These are phyloP conservation scores for Pythium folliculosum DNA, from an alignment of 352 stramenopile species.

Conservation along the genomic window DNA sequence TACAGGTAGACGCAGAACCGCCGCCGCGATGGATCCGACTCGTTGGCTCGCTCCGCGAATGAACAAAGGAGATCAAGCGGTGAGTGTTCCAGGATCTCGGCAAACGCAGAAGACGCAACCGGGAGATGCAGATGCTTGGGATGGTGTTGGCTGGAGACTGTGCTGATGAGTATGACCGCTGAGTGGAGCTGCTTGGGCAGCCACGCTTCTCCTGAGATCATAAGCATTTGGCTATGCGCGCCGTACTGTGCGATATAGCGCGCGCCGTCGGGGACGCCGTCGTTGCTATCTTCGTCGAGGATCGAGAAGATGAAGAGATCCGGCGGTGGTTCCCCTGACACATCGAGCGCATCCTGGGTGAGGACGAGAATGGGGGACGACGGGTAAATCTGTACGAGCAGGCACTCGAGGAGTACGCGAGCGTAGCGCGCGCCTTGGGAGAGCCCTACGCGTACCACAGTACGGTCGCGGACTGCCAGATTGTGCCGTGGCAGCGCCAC, in stretches of 20 bases:
- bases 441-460: neutral
- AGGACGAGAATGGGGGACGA: slow-evolving; percentile 28
- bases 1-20: slow-evolving; percentile 62
- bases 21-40: neutral
- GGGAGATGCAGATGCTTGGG: slow-evolving; percentile 15
- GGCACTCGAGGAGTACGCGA: slow-evolving; percentile 30
- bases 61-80: slow-evolving; percentile 24
- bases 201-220: slow-evolving; percentile 12
- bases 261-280: neutral
- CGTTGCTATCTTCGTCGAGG: slow-evolving; percentile 9
- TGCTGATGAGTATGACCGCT: slow-evolving; percentile 1
- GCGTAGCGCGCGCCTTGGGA: slow-evolving; percentile 8
- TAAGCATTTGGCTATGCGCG: neutral
- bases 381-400: slow-evolving; percentile 36
- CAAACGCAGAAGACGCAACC: slow-evolving; percentile 44
- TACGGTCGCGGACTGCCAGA: neutral
- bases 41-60: neutral
- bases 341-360: slow-evolving; percentile 5
- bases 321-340: neutral
- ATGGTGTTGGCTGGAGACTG: neutral
- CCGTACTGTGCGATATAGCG: neutral
- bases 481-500: slow-evolving; percentile 13
- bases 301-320: slow-evolving; percentile 44
- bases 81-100: slow-evolving; percentile 29
- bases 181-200: neutral